phyloP scores from a whole-genome alignment of 495 filamentous ascomycete species.

The Hyphodiscus hymeniophilus region DNA sequence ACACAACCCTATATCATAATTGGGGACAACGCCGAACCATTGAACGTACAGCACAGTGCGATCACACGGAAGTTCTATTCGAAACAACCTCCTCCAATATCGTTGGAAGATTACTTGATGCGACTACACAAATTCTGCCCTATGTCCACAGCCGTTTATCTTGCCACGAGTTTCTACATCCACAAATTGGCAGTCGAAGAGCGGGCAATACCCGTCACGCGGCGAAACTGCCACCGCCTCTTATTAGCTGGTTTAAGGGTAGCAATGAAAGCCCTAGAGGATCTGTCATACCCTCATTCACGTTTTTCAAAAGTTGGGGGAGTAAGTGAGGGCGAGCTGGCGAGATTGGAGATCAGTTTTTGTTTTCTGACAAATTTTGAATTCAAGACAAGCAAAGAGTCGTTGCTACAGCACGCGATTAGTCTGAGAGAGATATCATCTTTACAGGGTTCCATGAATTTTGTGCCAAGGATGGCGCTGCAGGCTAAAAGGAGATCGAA shows the following conservation, averaged over 20 bases:
- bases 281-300: slow-evolving; percentile 74
- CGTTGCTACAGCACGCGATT: slow-evolving; percentile 42
- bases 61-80: slow-evolving; percentile 89
- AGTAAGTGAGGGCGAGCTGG: slow-evolving; percentile 70
- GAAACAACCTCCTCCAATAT: slow-evolving; percentile 71
- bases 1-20: slow-evolving; percentile 43
- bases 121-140: slow-evolving; percentile 88
- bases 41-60: slow-evolving; percentile 63
- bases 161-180: slow-evolving; percentile 89
- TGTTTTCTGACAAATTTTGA: slow-evolving; percentile 81
- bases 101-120: slow-evolving; percentile 74
- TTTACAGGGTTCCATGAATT: slow-evolving; percentile 22
- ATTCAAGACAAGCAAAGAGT: slow-evolving; percentile 58
- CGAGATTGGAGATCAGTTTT: slow-evolving; percentile 80
- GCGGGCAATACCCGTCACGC: slow-evolving; percentile 62
- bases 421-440: slow-evolving; percentile 20
- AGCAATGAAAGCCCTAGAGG: slow-evolving; percentile 88
- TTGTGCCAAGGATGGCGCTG: slow-evolving; percentile 20
- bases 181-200: slow-evolving; percentile 70
- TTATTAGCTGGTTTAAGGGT: slow-evolving; percentile 77
- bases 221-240: slow-evolving; percentile 78
- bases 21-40: slow-evolving; percentile 51
- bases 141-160: slow-evolving; percentile 91
- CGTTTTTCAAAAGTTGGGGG: slow-evolving; percentile 86
- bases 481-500: slow-evolving; percentile 15